phyloP scores from a whole-genome alignment of 306 rosid genomes.

The Lupinus albus region DNA sequence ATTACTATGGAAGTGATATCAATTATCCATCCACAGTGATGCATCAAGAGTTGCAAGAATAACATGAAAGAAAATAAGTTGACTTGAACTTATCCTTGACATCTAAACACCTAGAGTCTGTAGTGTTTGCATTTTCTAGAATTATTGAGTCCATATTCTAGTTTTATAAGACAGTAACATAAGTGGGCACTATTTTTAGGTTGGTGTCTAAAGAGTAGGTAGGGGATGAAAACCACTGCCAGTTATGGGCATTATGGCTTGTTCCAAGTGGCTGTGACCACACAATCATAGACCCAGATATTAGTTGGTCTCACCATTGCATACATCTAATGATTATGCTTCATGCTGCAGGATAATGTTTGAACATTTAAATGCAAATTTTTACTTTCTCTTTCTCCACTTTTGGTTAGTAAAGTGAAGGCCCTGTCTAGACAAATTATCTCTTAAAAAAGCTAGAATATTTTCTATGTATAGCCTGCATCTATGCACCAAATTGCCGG shows the following conservation, averaged over 20 bases:
- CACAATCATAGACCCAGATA: slow-evolving; percentile 50
- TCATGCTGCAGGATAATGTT: slow-evolving; percentile 40
- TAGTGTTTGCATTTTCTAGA: slow-evolving; percentile 10
- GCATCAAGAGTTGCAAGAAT: slow-evolving; percentile 31
- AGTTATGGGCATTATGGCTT: slow-evolving; percentile 11
- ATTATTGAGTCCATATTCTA: slow-evolving; percentile 26
- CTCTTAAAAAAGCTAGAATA: slow-evolving; percentile 23
- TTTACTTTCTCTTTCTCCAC: slow-evolving; percentile 38
- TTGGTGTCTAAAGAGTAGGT: slow-evolving; percentile 30
- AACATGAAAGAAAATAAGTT: slow-evolving; percentile 30
- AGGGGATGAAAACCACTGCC: slow-evolving; percentile 36
- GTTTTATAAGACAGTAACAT: slow-evolving; percentile 41
- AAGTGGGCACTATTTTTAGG: slow-evolving; percentile 33
- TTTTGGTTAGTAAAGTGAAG: slow-evolving; percentile 41
- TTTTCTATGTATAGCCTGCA: slow-evolving; percentile 40
- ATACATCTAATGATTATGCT: slow-evolving; percentile 44
- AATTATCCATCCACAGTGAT: slow-evolving; percentile 8
- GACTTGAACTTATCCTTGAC: slow-evolving; percentile 29
- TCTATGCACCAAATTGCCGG: slow-evolving; percentile 44
- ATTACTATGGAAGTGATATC: slow-evolving; percentile 25
- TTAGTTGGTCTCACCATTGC: slow-evolving; percentile 49
- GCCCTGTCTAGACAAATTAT: slow-evolving; percentile 35
- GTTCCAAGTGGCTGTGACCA: slow-evolving; percentile 41
- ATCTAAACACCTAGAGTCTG: slow-evolving; percentile 25
- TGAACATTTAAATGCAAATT: slow-evolving; percentile 45